Evolutionary conservation across 805 yeast species (phyloP).

Genomic region (Martiniozyma abietophila): DNA sequence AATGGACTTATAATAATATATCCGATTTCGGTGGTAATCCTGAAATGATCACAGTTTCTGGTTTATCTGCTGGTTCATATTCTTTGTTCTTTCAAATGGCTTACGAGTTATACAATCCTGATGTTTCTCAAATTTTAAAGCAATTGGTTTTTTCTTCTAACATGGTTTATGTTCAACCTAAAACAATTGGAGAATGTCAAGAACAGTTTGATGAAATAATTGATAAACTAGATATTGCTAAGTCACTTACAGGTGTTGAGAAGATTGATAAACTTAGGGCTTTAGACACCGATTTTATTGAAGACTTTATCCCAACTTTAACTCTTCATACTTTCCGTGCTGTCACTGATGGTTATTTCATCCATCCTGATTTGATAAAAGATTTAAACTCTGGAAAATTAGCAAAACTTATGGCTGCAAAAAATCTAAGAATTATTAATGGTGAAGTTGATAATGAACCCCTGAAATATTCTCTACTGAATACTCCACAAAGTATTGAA

Average conservation of each 20-base stretch:
- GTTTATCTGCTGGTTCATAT: conserved; percentile 40
- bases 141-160: conserved; percentile 29
- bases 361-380: conserved; percentile 21
- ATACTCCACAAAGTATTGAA: conserved; percentile 20
- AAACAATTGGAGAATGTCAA: conserved; percentile 27
- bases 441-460: conserved; percentile 13
- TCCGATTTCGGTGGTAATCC: conserved; percentile 39
- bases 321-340: conserved; percentile 27
- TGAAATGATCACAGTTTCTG: conserved; percentile 33
- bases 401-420: conserved; percentile 4
- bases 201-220: conserved; percentile 30
- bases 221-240: conserved; percentile 16
- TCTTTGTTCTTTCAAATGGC: conserved; percentile 34
- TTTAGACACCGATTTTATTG: conserved; percentile 14
- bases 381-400: conserved; percentile 26
- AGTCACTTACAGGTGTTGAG: conserved; percentile 7
- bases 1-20: conserved; percentile 38
- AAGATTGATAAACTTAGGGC: conserved; percentile 10
- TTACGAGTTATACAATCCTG: conserved; percentile 34
- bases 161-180: conserved; percentile 31
- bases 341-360: conserved; percentile 31
- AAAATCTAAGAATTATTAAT: conserved; percentile 8
- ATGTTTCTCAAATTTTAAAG: conserved; percentile 31
- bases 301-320: conserved; percentile 17
- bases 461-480: conserved; percentile 8